phyloP scores from a whole-genome alignment of 305 asterid species.

The Stenogyne calaminthoides region DNA sequence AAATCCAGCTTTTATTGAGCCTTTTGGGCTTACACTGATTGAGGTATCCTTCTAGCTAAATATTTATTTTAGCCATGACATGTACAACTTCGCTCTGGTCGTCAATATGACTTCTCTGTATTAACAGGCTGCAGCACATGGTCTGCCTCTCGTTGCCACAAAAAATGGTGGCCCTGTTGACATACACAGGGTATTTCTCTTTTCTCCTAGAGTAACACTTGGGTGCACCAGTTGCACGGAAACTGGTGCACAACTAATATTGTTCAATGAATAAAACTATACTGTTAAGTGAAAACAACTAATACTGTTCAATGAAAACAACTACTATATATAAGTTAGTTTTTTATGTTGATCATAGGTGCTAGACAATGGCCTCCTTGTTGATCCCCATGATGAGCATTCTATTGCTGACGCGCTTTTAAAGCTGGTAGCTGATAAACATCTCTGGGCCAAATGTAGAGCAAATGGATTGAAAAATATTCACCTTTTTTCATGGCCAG shows the following conservation, averaged over 20 bases:
- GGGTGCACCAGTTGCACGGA: too few species aligned
- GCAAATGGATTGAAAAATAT: conserved; percentile 83
- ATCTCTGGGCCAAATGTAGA: conserved; percentile 88
- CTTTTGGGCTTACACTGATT: conserved; percentile 65
- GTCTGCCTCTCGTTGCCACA: conserved; percentile 90
- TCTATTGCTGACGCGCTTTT: conserved; percentile 85
- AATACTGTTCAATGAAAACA: too few species aligned
- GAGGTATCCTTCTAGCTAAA: conserved; percentile 53
- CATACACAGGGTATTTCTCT: conserved; percentile 68
- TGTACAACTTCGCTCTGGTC: neutral
- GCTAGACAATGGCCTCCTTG: conserved; percentile 86
- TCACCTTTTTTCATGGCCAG: conserved; percentile 94
- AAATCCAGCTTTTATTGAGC: conserved; percentile 69
- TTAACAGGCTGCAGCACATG: conserved; percentile 88
- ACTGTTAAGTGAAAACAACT: too few species aligned
- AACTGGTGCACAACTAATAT: too few species aligned
- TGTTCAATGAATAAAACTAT: too few species aligned
- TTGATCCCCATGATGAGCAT: conserved; percentile 88
- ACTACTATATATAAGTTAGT: neutral
- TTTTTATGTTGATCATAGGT: conserved; percentile 46
- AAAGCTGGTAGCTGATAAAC: conserved; percentile 88
- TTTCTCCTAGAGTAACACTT: neutral
- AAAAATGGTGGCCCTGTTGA: conserved; percentile 96
- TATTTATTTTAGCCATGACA: neutral
- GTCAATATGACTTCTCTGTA: conserved; percentile 22